Evolutionary conservation across 768 basidiomycete genomes (phyloP).

Genomic region (Lactarius sp.): DNA sequence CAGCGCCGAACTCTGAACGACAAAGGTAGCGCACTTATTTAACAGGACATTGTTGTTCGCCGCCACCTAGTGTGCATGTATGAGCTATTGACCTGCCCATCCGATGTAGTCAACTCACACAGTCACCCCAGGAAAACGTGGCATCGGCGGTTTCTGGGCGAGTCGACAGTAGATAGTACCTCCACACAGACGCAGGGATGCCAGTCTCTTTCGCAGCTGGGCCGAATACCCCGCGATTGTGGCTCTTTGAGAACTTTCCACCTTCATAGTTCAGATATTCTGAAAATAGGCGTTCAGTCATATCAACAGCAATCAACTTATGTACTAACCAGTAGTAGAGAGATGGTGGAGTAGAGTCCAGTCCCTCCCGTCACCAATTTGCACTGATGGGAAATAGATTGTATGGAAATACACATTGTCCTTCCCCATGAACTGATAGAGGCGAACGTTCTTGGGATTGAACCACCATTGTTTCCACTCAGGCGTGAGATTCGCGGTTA

Average conservation of each 20-base stretch:
- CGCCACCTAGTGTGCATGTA: constrained; percentile 50
- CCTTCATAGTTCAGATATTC: constrained; percentile 98
- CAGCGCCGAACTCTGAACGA: neutral
- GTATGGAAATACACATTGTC: constrained; percentile 99
- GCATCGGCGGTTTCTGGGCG: constrained; percentile 92
- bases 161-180: constrained; percentile 90
- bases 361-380: constrained; percentile 80
- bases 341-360: constrained; percentile 96
- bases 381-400: constrained; percentile 87
- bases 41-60: constrained; percentile 91
- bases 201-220: constrained; percentile 92
- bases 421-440: constrained; percentile 99
- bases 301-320: neutral
- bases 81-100: neutral
- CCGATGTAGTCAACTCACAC: constrained; percentile 47
- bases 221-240: constrained; percentile 95
- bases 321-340: constrained; percentile 78
- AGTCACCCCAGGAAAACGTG: constrained; percentile 96
- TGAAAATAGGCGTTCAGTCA: constrained; percentile 31
- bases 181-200: constrained; percentile 91
- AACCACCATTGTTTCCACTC: constrained; percentile 99
- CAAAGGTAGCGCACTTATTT: constrained; percentile 60
- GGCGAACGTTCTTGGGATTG: constrained; percentile 78
- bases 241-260: constrained; percentile 97
- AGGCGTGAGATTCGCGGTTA: constrained; percentile 90